Evolutionary conservation across 2,329 filamentous ascomycete genomes (phyloP).

Genomic region (Aschersonia sp.): DNA sequence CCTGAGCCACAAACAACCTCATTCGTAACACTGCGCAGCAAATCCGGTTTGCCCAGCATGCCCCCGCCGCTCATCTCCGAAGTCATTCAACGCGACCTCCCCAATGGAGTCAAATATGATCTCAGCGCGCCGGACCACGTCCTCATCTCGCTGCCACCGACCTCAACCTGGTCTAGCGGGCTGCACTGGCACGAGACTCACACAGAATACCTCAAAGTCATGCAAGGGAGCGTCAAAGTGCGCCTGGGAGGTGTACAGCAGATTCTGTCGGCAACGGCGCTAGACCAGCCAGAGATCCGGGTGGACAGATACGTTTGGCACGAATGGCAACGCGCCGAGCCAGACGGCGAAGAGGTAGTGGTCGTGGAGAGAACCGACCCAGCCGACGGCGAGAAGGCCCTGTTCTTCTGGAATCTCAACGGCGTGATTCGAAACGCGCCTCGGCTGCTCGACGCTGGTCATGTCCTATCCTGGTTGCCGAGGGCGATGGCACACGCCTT

Average conservation of each 20-base stretch:
- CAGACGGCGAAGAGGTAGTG: conserved; percentile 18
- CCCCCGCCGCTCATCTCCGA: not conserved
- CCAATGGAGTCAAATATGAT: conserved; percentile 13
- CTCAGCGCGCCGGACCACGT: conserved; percentile 21
- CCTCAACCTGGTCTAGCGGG: conserved; percentile 31
- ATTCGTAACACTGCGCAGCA: not conserved
- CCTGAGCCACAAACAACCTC: not conserved
- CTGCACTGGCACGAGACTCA: conserved; percentile 34
- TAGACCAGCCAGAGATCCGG: conserved; percentile 14
- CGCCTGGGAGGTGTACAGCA: conserved; percentile 6
- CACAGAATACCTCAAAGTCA: conserved; percentile 28
- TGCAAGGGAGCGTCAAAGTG: conserved; percentile 20
- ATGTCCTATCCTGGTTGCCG: conserved; percentile 3
- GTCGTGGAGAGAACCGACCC: conserved; percentile 33
- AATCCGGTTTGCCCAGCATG: not conserved
- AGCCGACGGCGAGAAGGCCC: conserved; percentile 25
- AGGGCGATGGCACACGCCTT: conserved; percentile 6
- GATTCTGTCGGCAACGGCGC: conserved; percentile 8
- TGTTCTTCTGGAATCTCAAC: conserved; percentile 36
- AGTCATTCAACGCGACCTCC: conserved; percentile 7
- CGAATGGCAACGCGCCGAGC: conserved; percentile 27
- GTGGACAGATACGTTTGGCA: conserved; percentile 24
- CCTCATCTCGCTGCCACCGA: conserved; percentile 25
- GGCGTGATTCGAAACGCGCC: conserved; percentile 19
- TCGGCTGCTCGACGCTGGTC: not conserved